Conservation (phyloP, 1,284 basidiomycete species). For the Trichosporon sp. region DNA sequence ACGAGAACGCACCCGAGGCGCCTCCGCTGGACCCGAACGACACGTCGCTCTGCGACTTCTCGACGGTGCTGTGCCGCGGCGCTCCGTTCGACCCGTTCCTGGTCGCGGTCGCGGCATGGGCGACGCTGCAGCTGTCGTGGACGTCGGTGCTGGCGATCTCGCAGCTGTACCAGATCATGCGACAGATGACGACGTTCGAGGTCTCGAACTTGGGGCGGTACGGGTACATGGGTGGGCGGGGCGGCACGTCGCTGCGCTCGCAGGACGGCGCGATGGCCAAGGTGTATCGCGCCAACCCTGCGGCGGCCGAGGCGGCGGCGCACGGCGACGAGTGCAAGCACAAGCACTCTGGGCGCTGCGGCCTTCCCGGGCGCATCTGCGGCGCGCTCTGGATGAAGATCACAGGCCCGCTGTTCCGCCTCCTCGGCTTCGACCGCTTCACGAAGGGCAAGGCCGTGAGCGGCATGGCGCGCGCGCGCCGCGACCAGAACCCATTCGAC, state of each 20-base stretch:
- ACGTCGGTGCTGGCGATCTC: slow-evolving; percentile 77
- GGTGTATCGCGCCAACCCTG: slow-evolving; percentile 17
- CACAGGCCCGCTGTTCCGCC: slow-evolving; percentile 60
- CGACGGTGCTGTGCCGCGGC: slow-evolving; percentile 63
- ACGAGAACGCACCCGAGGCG: slow-evolving; percentile 49
- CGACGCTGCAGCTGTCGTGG: slow-evolving; percentile 88
- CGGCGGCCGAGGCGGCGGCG: not conserved
- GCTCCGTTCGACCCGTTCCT: slow-evolving; percentile 71
- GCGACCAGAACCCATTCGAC: slow-evolving; percentile 87
- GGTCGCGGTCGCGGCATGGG: slow-evolving; percentile 73
- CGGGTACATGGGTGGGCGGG: slow-evolving; percentile 92
- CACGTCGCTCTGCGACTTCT: slow-evolving; percentile 59
- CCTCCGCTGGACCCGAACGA: slow-evolving; percentile 50
- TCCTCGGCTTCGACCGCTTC: slow-evolving; percentile 89
- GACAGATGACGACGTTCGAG: slow-evolving; percentile 95
- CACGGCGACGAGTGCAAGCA: slow-evolving; percentile 26
- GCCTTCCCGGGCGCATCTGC: slow-evolving; percentile 37
- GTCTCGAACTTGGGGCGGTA: slow-evolving; percentile 90
- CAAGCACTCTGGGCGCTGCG: slow-evolving; percentile 43
- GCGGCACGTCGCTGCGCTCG: slow-evolving; percentile 54
- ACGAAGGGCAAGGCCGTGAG: slow-evolving; percentile 81
- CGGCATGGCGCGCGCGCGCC: slow-evolving; percentile 61
- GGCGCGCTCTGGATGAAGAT: slow-evolving; percentile 24
- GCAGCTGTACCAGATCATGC: slow-evolving; percentile 85
- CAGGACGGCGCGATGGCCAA: slow-evolving; percentile 47